These are phyloP conservation scores for Fusarium lyarnte DNA, from an alignment of 2,329 filamentous ascomycete species.

Conservation along the genomic window DNA sequence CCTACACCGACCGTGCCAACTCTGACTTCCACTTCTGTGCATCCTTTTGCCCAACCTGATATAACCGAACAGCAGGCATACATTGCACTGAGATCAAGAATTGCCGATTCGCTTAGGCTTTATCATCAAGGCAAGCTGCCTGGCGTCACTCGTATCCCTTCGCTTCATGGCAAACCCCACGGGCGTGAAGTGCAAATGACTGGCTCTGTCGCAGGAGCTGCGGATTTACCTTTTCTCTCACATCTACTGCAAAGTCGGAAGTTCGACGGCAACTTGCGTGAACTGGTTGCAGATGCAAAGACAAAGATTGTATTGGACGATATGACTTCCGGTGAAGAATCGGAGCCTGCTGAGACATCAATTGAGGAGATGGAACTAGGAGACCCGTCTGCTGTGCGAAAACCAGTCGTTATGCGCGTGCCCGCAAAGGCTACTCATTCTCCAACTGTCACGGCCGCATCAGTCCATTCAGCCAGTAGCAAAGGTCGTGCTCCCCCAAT, in stretches of 20 bases:
- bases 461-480: conserved; percentile 63
- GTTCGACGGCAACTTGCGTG: conserved; percentile 67
- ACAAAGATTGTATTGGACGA: conserved; percentile 62
- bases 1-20: conserved; percentile 14
- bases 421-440: conserved; percentile 67
- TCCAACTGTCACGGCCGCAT: conserved; percentile 54
- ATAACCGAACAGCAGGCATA: conserved; percentile 64
- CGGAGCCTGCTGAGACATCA: conserved; percentile 50
- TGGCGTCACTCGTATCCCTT: conserved; percentile 58
- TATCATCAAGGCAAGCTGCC: conserved; percentile 63
- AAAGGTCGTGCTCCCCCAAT: conserved; percentile 60
- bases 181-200: conserved; percentile 18
- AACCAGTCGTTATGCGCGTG: conserved; percentile 63
- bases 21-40: conserved; percentile 41
- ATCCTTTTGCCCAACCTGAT: conserved; percentile 54
- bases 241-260: conserved; percentile 70
- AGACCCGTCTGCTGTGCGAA: conserved; percentile 42
- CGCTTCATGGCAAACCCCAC: conserved; percentile 25
- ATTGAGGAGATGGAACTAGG: conserved; percentile 11
- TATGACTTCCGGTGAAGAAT: conserved; percentile 63
- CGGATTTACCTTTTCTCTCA: conserved; percentile 73
- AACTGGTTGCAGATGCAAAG: conserved; percentile 68
- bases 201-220: conserved; percentile 60
- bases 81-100: conserved; percentile 60
- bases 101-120: conserved; percentile 63